phyloP scores from a whole-genome alignment of 257 asterid genomes.

The Solanum habrochaites region DNA sequence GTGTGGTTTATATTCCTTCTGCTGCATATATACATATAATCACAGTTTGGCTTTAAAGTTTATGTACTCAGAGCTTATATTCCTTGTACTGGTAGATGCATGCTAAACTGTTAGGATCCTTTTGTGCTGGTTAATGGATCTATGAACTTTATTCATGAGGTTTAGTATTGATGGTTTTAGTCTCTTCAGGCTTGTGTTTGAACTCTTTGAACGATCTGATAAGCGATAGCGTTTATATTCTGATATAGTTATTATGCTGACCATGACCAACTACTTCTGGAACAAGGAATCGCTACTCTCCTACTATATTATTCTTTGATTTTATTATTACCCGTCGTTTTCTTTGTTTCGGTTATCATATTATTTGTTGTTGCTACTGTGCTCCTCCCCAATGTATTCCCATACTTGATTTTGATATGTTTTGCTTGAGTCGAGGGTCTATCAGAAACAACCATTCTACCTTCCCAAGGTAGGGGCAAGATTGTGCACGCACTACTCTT shows the following conservation, averaged over 20 bases:
- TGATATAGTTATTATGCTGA: background rate
- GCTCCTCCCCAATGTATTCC: background rate
- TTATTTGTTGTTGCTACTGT: background rate
- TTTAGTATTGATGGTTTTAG: background rate
- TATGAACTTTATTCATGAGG: background rate
- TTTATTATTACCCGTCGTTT: background rate
- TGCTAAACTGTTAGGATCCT: background rate
- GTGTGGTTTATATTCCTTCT: background rate
- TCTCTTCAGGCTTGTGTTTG: background rate
- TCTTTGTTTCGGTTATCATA: background rate
- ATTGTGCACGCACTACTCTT: background rate
- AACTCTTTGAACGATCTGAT: background rate
- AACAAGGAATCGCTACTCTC: background rate
- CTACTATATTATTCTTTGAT: background rate
- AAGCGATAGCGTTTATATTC: background rate
- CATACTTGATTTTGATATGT: background rate
- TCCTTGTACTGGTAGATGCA: background rate
- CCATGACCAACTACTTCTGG: background rate
- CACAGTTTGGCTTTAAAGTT: background rate
- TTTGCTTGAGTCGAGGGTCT: background rate
- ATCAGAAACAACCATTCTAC: background rate
- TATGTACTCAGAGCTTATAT: background rate
- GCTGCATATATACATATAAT: background rate
- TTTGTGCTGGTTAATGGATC: background rate
- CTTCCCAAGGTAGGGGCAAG: background rate